Evolutionary conservation across 768 basidiomycete species (phyloP).

Genomic region (Leccinum barrowsii): DNA sequence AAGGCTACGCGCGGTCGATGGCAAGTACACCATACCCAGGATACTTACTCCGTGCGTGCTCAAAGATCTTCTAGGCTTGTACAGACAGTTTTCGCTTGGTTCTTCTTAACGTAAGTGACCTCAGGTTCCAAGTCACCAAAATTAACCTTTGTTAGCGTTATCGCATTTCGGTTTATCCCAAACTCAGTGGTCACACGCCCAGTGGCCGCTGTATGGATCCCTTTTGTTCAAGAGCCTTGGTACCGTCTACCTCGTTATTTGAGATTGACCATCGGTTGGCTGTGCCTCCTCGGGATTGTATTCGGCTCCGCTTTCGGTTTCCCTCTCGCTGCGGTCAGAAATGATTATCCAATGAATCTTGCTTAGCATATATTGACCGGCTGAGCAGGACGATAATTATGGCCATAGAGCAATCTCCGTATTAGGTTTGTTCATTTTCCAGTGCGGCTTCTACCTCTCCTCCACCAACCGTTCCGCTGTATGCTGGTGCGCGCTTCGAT

Average conservation of each 20-base stretch:
- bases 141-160: constrained; percentile 43
- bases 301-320: constrained; percentile 90
- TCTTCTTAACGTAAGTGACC: constrained; percentile 61
- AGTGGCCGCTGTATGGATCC: constrained; percentile 68
- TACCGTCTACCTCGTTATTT: constrained; percentile 51
- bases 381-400: constrained; percentile 55
- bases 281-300: constrained; percentile 69
- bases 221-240: constrained; percentile 64
- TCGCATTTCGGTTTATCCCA: constrained; percentile 83
- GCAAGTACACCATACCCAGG: constrained; percentile 33
- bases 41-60: background rate
- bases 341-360: background rate
- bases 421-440: constrained; percentile 76
- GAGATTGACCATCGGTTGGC: constrained; percentile 69
- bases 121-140: constrained; percentile 1
- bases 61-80: constrained; percentile 52
- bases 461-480: constrained; percentile 62
- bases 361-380: constrained; percentile 12
- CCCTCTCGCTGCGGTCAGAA: constrained; percentile 49
- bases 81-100: constrained; percentile 81
- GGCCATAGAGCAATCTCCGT: constrained; percentile 81
- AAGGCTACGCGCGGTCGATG: constrained; percentile 72
- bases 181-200: constrained; percentile 66
- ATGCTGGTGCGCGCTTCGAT: constrained; percentile 55
- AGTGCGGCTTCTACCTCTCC: constrained; percentile 65